A percentile compares a stretch with the other conserved stretches of the same genome.
These are phyloP conservation scores for Geranium rotundifolium DNA, from an alignment of 345 rosid genomes.

Conservation along the genomic window DNA sequence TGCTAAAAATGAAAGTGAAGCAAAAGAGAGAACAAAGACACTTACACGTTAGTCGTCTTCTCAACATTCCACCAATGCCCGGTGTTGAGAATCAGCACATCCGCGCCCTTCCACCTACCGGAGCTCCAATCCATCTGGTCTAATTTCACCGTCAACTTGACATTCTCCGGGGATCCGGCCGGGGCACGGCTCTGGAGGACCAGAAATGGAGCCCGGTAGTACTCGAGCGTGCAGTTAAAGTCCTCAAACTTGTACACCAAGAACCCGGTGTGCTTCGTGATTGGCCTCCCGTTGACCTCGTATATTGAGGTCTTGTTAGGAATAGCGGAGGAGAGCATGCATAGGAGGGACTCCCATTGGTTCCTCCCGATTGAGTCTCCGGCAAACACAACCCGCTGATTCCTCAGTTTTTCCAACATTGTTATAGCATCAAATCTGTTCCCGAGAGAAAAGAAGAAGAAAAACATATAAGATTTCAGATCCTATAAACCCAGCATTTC, in stretches of 20 bases:
- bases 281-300: conserved; percentile 64
- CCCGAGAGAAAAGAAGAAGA: conserved; percentile 8
- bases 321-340: conserved; percentile 64
- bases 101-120: conserved; percentile 56
- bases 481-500: too few species aligned
- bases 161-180: conserved; percentile 30
- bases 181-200: conserved; percentile 65
- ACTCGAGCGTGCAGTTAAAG: conserved; percentile 78
- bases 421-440: conserved; percentile 58
- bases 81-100: conserved; percentile 59
- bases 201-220: conserved; percentile 77
- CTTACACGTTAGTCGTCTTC: conserved; percentile 62
- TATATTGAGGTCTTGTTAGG: conserved; percentile 49
- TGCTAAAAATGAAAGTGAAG: not conserved
- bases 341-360: conserved; percentile 92
- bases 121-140: conserved; percentile 63
- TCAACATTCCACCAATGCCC: conserved; percentile 93
- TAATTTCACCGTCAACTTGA: conserved; percentile 50
- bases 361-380: conserved; percentile 94
- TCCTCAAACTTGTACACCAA: conserved; percentile 62
- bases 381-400: conserved; percentile 62
- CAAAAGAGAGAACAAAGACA: not conserved
- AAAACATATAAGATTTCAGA: not conserved
- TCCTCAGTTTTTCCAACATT: conserved; percentile 56
- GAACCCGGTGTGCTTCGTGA: conserved; percentile 77